These are phyloP conservation scores for Acer yangbiense DNA, from an alignment of 345 rosid species.

Conservation along the genomic window DNA sequence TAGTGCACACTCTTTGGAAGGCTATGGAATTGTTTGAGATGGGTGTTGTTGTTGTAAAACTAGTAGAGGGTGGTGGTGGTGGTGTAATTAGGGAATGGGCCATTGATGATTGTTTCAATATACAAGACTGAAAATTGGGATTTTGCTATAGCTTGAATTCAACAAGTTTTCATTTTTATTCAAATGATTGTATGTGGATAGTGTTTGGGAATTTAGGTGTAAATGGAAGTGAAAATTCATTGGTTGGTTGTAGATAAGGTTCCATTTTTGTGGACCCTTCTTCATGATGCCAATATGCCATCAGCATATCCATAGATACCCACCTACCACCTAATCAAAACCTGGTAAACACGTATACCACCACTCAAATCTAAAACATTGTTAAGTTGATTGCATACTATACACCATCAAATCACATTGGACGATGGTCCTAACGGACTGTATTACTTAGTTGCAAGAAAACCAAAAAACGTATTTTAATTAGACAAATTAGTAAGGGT, in stretches of 20 bases:
- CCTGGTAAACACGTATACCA: too few species aligned
- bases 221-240: conserved; percentile 27
- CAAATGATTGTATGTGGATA: conserved; percentile 13
- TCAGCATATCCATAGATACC: too few species aligned
- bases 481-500: too few species aligned
- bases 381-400: too few species aligned
- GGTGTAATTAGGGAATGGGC: conserved; percentile 43
- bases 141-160: conserved; percentile 17
- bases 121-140: neutral
- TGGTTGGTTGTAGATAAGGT: conserved; percentile 58
- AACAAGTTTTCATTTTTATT: neutral
- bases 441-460: too few species aligned
- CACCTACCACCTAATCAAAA: too few species aligned
- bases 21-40: conserved; percentile 20
- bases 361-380: too few species aligned
- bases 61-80: conserved; percentile 39
- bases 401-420: too few species aligned
- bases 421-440: too few species aligned
- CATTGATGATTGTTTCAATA: conserved; percentile 26
- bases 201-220: conserved; percentile 27
- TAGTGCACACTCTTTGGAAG: conserved; percentile 11
- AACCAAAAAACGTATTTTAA: too few species aligned
- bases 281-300: too few species aligned
- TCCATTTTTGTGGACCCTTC: conserved; percentile 27
- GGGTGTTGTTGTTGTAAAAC: conserved; percentile 14